These are phyloP conservation scores for Ophiognomonia clavigignenti-juglandacearum DNA, from an alignment of 2,329 filamentous ascomycete genomes.

Conservation along the genomic window DNA sequence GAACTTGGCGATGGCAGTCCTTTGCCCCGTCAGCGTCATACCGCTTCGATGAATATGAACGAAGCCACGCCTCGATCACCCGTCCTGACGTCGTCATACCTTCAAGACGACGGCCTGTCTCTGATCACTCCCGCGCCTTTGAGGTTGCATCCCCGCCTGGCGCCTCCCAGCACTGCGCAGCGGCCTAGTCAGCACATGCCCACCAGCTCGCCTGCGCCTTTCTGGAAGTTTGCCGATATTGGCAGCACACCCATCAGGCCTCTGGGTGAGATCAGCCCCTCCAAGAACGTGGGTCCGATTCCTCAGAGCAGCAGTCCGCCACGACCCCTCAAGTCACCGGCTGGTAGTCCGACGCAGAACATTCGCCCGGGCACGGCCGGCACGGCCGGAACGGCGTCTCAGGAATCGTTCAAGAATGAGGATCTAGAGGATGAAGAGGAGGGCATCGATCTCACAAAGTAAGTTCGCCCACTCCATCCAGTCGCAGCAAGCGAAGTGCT, in stretches of 20 bases:
- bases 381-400: constrained; percentile 12
- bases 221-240: constrained; percentile 82
- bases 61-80: constrained; percentile 54
- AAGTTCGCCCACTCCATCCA: constrained; percentile 20
- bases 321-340: constrained; percentile 45
- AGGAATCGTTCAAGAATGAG: constrained; percentile 18
- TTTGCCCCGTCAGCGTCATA: constrained; percentile 51
- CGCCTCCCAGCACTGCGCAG: constrained; percentile 75
- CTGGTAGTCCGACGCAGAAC: constrained; percentile 43
- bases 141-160: constrained; percentile 67
- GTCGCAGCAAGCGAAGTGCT: no score
- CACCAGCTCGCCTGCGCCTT: constrained; percentile 78
- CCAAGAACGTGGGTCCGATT: constrained; percentile 38
- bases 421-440: constrained; percentile 44
- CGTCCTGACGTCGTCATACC: constrained; percentile 56
- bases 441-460: constrained; percentile 57
- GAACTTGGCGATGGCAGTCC: constrained; percentile 56
- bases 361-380: constrained; percentile 12
- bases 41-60: constrained; percentile 40
- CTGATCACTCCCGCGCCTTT: constrained; percentile 71
- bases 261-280: constrained; percentile 51
- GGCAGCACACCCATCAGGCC: constrained; percentile 64
- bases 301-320: constrained; percentile 57
- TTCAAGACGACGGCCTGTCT: constrained; percentile 55
- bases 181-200: constrained; percentile 82